phyloP scores from a whole-genome alignment of 345 rosid species.

The Melaleuca quinquenervia region DNA sequence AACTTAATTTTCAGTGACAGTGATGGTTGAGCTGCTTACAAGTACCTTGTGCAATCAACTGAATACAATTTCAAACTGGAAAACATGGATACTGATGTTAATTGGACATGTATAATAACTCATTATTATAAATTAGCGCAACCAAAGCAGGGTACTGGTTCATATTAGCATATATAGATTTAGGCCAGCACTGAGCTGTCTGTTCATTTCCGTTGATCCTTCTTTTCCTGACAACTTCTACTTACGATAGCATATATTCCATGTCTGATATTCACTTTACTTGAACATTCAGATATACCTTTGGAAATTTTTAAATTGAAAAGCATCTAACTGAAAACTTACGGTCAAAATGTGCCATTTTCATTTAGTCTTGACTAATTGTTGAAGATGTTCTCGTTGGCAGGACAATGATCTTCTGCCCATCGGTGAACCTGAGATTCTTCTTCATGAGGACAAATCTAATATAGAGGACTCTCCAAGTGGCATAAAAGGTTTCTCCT shows the following conservation, averaged over 20 bases:
- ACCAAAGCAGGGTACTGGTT: neutral
- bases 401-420: constrained; percentile 92
- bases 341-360: neutral
- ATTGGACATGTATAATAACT: neutral
- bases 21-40: neutral
- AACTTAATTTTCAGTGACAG: neutral
- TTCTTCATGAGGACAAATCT: constrained; percentile 86
- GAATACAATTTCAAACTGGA: neutral
- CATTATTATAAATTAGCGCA: neutral
- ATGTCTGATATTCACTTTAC: neutral
- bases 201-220: neutral
- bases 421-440: constrained; percentile 89
- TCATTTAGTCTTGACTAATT: neutral
- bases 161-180: neutral
- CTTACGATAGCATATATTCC: neutral
- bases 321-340: neutral
- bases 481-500: constrained; percentile 74
- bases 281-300: neutral
- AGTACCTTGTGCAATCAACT: neutral
- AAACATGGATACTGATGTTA: neutral
- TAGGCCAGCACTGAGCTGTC: no score
- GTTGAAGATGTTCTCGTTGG: neutral
- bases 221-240: neutral
- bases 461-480: constrained; percentile 78
- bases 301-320: neutral